Evolutionary conservation across 2,329 filamentous ascomycete species (phyloP), one percentile per base, ranked within the genome.

Genomic region (Fonsecaea multimorphosa): DNA sequence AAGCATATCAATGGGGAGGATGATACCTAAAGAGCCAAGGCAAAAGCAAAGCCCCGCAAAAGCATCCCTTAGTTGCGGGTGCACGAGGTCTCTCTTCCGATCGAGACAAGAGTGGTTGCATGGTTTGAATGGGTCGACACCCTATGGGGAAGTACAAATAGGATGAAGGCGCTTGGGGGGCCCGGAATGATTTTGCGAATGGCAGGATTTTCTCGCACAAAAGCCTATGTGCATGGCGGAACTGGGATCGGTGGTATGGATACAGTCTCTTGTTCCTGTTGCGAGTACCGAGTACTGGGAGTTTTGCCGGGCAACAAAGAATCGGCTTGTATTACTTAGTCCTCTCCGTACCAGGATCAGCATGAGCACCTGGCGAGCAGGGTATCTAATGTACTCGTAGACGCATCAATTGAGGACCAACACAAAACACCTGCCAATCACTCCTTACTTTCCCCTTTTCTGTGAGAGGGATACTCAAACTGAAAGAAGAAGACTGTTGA

Each of bases 1-100:
- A 73, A 72, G 69, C 74, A 76, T 70, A 70, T 76, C 60, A 75
- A 75, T 55, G 73, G 71, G 29, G 68, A 74, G 54, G 56, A 57
- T 12, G 53, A 67, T 53, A 32, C 22, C 11, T 49, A 31, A 19
- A 49, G 8, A 40, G 14, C 22, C 44, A 11, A 24, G 22, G 7
- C 44, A 24, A 16, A 12, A 12, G 2, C n/a, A 40, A n/a, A n/a
- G n/a, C n/a, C n/a, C n/a, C n/a, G n/a, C n/a, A n/a, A n/a, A n/a
- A n/a, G n/a, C 38, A 38, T 14, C 11, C 44, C 19, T 5, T 3
- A 16, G 19, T n/a, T 12, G 19, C 2, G 24, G 11, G 19, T 24
- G 44, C 1, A 49, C 1, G 8, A 49, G 9, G 4, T 1, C 44
- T 24, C 24, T 24, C 22, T 49, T 49, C 24, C 22, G 7, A 19